Percentiles rank a stretch among this genome's conserved stretches.
These are phyloP conservation scores for Sphenostylis stenocarpa DNA, from an alignment of 306 rosid species.

Conservation along the genomic window DNA sequence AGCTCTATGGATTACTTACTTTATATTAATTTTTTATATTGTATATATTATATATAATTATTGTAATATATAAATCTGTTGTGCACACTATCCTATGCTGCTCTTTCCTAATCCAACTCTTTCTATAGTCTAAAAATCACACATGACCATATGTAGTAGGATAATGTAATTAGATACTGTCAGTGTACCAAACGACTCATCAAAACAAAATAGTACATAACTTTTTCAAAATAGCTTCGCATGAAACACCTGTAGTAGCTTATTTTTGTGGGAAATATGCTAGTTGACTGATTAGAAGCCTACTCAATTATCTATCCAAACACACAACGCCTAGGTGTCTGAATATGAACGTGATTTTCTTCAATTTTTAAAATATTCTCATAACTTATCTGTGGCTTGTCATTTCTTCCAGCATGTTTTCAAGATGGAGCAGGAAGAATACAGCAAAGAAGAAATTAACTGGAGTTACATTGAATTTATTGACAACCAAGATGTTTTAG, in stretches of 20 bases:
- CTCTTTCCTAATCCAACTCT: neutral
- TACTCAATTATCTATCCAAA: neutral
- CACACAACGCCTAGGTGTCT: neutral
- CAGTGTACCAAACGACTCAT: neutral
- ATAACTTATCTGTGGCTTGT: neutral
- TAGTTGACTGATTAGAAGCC: neutral
- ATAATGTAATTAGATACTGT: neutral
- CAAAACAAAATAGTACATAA: neutral
- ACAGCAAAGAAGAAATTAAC: slow-evolving; percentile 82
- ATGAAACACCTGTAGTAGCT: neutral
- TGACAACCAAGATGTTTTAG: slow-evolving; percentile 91
- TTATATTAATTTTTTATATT: no score
- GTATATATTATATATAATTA: neutral
- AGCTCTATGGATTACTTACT: no score
- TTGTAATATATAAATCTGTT: neutral
- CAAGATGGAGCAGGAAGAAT: slow-evolving; percentile 96
- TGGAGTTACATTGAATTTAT: slow-evolving; percentile 95
- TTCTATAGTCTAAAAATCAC: neutral
- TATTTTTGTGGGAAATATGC: neutral
- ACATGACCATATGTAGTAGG: neutral
- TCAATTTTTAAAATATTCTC: neutral
- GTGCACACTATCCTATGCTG: neutral
- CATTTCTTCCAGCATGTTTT: slow-evolving; percentile 75
- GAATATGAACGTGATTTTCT: neutral
- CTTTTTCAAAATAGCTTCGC: neutral